A percentile compares a stretch with the other conserved stretches of the same genome.
Conservation (phyloP, 2,329 filamentous ascomycete species). For the Acarospora socialis region DNA sequence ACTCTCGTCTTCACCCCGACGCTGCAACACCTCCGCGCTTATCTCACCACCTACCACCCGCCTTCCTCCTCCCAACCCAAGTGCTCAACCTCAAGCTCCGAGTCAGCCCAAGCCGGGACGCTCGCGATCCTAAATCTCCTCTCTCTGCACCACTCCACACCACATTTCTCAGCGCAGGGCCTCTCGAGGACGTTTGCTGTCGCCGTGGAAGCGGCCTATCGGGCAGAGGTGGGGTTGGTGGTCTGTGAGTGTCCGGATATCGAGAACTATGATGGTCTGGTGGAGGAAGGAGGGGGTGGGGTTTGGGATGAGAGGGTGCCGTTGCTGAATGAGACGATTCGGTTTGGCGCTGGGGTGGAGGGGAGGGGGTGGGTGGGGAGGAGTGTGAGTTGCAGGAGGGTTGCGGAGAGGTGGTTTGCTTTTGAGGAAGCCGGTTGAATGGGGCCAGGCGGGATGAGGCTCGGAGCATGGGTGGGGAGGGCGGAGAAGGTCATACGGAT, state of each 20-base stretch:
- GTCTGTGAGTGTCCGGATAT: conserved; percentile 27
- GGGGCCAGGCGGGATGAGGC: too few relatives aligned
- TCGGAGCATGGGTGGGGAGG: too few relatives aligned
- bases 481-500: too few relatives aligned
- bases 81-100: neutral
- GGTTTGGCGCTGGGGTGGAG: conserved; percentile 27
- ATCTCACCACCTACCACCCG: conserved; percentile 44
- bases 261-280: conserved; percentile 13
- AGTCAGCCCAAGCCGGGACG: conserved; percentile 5
- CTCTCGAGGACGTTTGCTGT: conserved; percentile 30
- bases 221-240: conserved; percentile 20
- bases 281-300: conserved; percentile 19
- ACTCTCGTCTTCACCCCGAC: conserved; percentile 60
- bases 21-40: conserved; percentile 63
- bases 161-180: conserved; percentile 34
- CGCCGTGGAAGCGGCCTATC: conserved; percentile 24
- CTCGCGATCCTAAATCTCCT: conserved; percentile 29
- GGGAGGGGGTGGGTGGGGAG: conserved; percentile 44
- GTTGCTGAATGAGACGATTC: conserved; percentile 44
- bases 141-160: conserved; percentile 27
- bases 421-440: too few relatives aligned
- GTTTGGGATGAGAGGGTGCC: conserved; percentile 41
- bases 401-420: conserved; percentile 53
- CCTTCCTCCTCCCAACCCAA: conserved; percentile 18
- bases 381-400: conserved; percentile 41